phyloP scores from a whole-genome alignment of 2,329 filamentous ascomycete genomes.

The Claviceps sp. region DNA sequence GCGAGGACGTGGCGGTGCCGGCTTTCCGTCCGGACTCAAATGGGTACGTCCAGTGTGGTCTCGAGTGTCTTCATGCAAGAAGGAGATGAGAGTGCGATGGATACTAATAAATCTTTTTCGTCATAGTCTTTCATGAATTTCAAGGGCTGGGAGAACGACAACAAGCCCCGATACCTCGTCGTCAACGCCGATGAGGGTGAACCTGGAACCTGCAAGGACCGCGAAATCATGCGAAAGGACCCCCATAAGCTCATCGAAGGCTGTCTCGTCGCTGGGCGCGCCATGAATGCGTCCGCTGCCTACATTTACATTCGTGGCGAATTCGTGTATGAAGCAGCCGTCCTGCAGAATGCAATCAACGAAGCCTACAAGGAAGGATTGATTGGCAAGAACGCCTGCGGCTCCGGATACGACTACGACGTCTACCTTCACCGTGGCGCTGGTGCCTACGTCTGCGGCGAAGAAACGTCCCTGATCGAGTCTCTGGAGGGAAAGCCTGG shows the following conservation, averaged over 20 bases:
- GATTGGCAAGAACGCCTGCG: constrained; percentile 97
- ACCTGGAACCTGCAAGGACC: constrained; percentile 97
- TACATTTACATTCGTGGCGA: constrained; percentile 99
- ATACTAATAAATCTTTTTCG: neutral
- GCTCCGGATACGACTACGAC: constrained; percentile 94
- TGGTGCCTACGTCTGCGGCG: constrained; percentile 94
- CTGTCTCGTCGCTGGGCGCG: constrained; percentile 86
- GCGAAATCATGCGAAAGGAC: constrained; percentile 99
- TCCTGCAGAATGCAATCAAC: constrained; percentile 90
- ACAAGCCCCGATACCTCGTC: constrained; percentile 87
- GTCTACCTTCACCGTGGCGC: constrained; percentile 93
- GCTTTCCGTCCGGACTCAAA: constrained; percentile 97
- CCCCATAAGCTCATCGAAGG: constrained; percentile 98
- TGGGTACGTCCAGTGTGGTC: constrained; percentile 54
- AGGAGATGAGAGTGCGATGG: neutral
- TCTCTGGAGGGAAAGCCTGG: constrained; percentile 97
- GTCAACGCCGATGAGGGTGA: constrained; percentile 99
- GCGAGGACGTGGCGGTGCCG: constrained; percentile 89
- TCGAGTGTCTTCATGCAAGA: no score
- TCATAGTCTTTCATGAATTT: constrained; percentile 98
- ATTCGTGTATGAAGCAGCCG: constrained; percentile 89
- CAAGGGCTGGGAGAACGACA: constrained; percentile 98
- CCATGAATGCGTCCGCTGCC: constrained; percentile 96
- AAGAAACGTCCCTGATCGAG: constrained; percentile 96
- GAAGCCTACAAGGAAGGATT: constrained; percentile 91